Evolutionary conservation across 2,329 filamentous ascomycete genomes (phyloP).

Genomic region (Ophiostoma angusticollis): DNA sequence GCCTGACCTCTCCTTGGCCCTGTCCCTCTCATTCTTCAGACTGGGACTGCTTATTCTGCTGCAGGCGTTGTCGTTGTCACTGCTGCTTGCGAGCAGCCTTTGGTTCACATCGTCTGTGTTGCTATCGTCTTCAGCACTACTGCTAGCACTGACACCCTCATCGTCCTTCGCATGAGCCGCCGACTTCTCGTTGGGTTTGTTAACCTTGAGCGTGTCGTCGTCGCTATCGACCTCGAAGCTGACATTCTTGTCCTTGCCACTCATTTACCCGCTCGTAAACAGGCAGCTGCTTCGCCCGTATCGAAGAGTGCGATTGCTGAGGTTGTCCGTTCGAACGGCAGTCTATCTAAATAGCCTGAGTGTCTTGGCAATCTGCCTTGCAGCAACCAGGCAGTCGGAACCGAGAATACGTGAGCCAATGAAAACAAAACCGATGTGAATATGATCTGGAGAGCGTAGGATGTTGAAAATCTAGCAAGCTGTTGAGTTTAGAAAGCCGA

Average conservation of each 20-base stretch:
- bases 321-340: too few species aligned
- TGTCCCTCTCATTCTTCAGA: background rate
- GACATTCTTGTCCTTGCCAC: constrained; percentile 1
- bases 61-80: background rate
- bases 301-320: background rate
- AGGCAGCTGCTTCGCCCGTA: background rate
- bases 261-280: background rate
- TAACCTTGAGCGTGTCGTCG: background rate
- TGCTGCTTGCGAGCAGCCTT: background rate
- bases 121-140: background rate
- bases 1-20: background rate
- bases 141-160: too few species aligned
- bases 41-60: background rate
- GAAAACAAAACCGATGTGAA: too few species aligned
- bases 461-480: too few species aligned
- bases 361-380: too few species aligned
- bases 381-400: too few species aligned
- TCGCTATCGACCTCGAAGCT: constrained; percentile 1
- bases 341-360: too few species aligned
- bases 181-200: background rate
- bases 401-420: too few species aligned
- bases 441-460: too few species aligned
- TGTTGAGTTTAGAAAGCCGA: too few species aligned
- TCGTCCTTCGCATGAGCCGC: constrained; percentile 1
- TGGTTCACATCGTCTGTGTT: background rate